Percentiles rank a stretch among this genome's conserved stretches.
phyloP scores from a whole-genome alignment of 306 rosid species.

The Lotus japonicus region DNA sequence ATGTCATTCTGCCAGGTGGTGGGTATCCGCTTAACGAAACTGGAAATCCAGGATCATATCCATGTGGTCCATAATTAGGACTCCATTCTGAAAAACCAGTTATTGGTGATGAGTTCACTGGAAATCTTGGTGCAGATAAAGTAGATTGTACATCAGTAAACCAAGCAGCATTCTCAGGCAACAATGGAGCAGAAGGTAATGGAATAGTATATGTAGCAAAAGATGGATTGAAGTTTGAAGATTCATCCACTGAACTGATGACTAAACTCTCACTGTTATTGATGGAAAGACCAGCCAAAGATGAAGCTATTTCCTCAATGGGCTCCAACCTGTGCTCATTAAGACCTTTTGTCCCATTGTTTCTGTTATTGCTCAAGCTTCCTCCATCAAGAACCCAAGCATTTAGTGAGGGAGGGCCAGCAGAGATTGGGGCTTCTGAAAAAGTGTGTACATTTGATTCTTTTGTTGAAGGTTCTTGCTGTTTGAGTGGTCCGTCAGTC shows the following conservation, averaged over 20 bases:
- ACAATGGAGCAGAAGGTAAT: conserved; percentile 83
- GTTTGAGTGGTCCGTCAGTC: conserved; percentile 32
- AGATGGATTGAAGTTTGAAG: conserved; percentile 25
- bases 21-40: conserved; percentile 34
- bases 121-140: conserved; percentile 25
- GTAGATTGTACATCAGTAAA: conserved; percentile 34
- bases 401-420: conserved; percentile 91
- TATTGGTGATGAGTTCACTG: conserved; percentile 15
- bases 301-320: conserved; percentile 54
- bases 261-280: conserved; percentile 29
- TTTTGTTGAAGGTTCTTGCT: conserved; percentile 36
- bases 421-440: conserved; percentile 40
- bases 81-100: conserved; percentile 47
- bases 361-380: conserved; percentile 37
- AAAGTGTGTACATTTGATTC: conserved; percentile 33
- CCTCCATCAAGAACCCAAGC: conserved; percentile 79
- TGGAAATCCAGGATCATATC: conserved; percentile 37
- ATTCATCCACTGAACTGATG: conserved; percentile 10
- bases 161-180: conserved; percentile 74
- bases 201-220: conserved; percentile 61
- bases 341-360: conserved; percentile 31
- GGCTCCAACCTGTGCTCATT: conserved; percentile 44
- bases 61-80: conserved; percentile 34
- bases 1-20: conserved; percentile 62
- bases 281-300: conserved; percentile 40